Percentiles rank a stretch among this genome's conserved stretches.
Evolutionary conservation across 768 basidiomycete genomes (phyloP).

Genomic region (Hemileccinum rubropunctum): DNA sequence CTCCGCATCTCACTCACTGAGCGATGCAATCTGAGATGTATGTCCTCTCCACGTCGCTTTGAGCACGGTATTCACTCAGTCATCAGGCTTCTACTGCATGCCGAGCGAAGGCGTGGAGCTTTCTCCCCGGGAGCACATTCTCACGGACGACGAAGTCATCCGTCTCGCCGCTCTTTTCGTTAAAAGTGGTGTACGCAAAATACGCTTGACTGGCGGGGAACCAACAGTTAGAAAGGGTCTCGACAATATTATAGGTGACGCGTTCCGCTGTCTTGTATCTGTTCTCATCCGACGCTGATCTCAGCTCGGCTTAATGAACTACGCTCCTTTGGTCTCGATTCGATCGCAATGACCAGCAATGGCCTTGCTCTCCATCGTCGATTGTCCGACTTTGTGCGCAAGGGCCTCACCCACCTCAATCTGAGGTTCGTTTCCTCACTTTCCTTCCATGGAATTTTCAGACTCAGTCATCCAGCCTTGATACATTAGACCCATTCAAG

Average conservation of each 20-base stretch:
- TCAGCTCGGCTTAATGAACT: constrained; percentile 62
- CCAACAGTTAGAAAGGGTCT: constrained; percentile 81
- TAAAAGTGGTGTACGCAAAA: constrained; percentile 79
- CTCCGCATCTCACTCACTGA: constrained; percentile 88
- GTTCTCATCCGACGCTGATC: constrained; percentile 6
- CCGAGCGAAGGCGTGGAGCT: constrained; percentile 76
- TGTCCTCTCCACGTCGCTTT: constrained; percentile 11
- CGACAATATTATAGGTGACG: constrained; percentile 61
- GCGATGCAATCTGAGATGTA: constrained; percentile 84
- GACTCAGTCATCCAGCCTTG: constrained; percentile 50
- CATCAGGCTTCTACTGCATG: constrained; percentile 88
- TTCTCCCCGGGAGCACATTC: constrained; percentile 63
- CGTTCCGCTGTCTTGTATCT: constrained; percentile 2
- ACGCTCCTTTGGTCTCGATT: constrained; percentile 57
- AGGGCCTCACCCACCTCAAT: constrained; percentile 77
- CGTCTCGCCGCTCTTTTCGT: constrained; percentile 78
- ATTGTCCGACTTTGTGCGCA: constrained; percentile 61
- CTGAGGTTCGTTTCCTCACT: constrained; percentile 44
- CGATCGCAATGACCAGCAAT: constrained; percentile 87
- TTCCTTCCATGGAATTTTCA: constrained; percentile 1
- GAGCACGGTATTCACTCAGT: neutral
- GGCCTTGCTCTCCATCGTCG: constrained; percentile 74
- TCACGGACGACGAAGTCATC: constrained; percentile 74
- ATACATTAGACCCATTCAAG: constrained; percentile 83
- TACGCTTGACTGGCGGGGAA: constrained; percentile 85